Percentiles rank a stretch among this genome's conserved stretches.
These are phyloP conservation scores for Nectriaceae sp. DNA, from an alignment of 2,329 filamentous ascomycete genomes.

Conservation along the genomic window DNA sequence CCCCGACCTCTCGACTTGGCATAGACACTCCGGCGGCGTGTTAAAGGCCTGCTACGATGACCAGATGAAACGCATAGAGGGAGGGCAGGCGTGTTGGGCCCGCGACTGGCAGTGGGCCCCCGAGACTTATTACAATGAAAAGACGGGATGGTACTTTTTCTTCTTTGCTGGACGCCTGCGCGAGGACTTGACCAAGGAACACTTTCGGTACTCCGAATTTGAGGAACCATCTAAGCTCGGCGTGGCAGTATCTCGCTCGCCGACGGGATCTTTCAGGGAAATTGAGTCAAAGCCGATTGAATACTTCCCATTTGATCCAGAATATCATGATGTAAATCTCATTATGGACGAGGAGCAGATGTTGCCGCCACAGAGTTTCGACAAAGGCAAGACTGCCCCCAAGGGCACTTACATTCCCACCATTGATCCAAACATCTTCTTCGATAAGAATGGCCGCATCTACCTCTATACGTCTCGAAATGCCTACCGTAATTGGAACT, in stretches of 20 bases:
- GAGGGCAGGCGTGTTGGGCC: slow-evolving; percentile 38
- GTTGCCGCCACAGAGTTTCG: slow-evolving; percentile 32
- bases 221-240: slow-evolving; percentile 39
- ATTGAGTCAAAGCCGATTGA: slow-evolving; percentile 34
- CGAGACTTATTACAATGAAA: slow-evolving; percentile 37
- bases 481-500: slow-evolving; percentile 40
- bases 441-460: slow-evolving; percentile 37
- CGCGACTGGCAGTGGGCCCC: slow-evolving; percentile 40
- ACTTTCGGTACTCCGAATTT: slow-evolving; percentile 37
- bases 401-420: slow-evolving; percentile 38
- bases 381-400: slow-evolving; percentile 30
- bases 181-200: slow-evolving; percentile 32
- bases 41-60: slow-evolving; percentile 35
- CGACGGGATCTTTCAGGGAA: slow-evolving; percentile 35
- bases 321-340: slow-evolving; percentile 39
- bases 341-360: slow-evolving; percentile 39
- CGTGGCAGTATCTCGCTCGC: slow-evolving; percentile 36
- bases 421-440: slow-evolving; percentile 52
- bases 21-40: slow-evolving; percentile 33
- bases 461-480: slow-evolving; percentile 40
- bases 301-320: slow-evolving; percentile 38
- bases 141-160: slow-evolving; percentile 40
- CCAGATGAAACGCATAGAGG: slow-evolving; percentile 28
- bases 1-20: slow-evolving; percentile 39
- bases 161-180: slow-evolving; percentile 37